Conservation (phyloP, 1,284 basidiomycete species). For the Peniophora sp. region DNA sequence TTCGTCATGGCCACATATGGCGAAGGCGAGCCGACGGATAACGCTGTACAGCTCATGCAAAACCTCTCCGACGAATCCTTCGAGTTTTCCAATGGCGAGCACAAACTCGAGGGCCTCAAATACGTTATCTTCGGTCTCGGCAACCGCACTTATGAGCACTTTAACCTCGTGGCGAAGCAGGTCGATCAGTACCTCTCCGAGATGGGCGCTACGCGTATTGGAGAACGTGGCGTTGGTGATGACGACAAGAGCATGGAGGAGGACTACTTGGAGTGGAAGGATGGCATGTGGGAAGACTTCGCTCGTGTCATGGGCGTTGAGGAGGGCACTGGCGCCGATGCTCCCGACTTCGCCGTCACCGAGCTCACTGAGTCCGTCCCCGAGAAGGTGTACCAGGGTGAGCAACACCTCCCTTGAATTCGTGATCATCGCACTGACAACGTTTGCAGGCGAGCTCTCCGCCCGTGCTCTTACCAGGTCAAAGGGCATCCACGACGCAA, state of each 20-base stretch:
- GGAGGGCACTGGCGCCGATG: conserved; percentile 92
- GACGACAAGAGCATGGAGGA: conserved; percentile 99
- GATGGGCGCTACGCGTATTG: conserved; percentile 84
- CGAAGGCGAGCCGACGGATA: conserved; percentile 98
- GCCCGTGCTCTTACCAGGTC: conserved; percentile 85
- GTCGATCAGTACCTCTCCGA: conserved; percentile 70
- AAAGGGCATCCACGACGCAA: conserved; percentile 91
- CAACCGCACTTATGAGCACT: conserved; percentile 95
- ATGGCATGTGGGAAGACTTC: conserved; percentile 91
- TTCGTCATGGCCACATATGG: conserved; percentile 99
- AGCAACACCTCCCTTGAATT: conserved; percentile 17
- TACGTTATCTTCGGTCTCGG: conserved; percentile 95
- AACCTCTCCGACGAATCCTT: conserved; percentile 83
- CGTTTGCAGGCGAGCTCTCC: conserved; percentile 68
- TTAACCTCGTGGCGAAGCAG: conserved; percentile 82
- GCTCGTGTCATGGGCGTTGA: conserved; percentile 79
- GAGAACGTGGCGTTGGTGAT: conserved; percentile 91
- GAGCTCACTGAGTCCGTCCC: conserved; percentile 64
- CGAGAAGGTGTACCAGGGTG: conserved; percentile 89
- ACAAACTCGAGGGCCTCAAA: conserved; percentile 79
- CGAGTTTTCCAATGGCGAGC: conserved; percentile 77
- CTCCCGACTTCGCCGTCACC: conserved; percentile 89
- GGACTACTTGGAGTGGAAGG: conserved; percentile 99
- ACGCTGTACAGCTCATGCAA: conserved; percentile 93
- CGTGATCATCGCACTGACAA: not conserved